A percentile compares a stretch with the other conserved stretches of the same genome.
Conservation (phyloP, 2,329 filamentous ascomycete genomes). For the Diaporthe eres region DNA sequence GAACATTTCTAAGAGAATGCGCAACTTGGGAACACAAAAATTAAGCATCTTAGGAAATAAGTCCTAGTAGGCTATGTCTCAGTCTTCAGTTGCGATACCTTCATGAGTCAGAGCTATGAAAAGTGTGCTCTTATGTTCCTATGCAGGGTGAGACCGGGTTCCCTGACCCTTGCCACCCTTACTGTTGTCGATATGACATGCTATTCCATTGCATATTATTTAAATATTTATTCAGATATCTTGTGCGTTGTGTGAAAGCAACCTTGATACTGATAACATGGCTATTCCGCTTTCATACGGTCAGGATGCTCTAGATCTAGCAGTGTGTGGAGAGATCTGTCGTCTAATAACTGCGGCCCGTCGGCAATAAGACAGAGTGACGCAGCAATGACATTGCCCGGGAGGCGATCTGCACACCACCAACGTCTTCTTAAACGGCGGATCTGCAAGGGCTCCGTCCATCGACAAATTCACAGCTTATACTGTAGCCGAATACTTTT, state of each 20-base stretch:
- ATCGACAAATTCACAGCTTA: not conserved
- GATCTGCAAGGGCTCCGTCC: conserved; percentile 1
- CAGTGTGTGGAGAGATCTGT: not conserved
- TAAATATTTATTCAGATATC: not conserved
- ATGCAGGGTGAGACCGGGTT: not conserved
- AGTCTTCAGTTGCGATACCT: not conserved
- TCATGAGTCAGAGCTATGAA: not conserved
- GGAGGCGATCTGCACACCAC: conserved; percentile 5
- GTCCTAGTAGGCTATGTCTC: not conserved
- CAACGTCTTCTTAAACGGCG: conserved; percentile 2
- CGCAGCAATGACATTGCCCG: conserved; percentile 24
- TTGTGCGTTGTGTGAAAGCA: not conserved
- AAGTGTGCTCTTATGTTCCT: not conserved
- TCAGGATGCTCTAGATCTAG: not conserved
- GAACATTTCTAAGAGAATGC: not conserved
- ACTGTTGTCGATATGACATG: not conserved
- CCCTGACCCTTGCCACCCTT: not conserved
- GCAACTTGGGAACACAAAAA: not conserved
- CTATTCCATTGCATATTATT: not conserved
- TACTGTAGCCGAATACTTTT: not conserved
- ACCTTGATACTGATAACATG: not conserved
- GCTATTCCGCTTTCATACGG: not conserved
- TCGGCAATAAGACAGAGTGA: conserved; percentile 3
- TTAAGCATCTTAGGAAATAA: not conserved
- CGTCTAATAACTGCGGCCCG: not conserved